A percentile compares a stretch with the other conserved stretches of the same genome.
These are phyloP conservation scores for Paraphoma sp. DNA, from an alignment of 2,329 filamentous ascomycete species.

Conservation along the genomic window DNA sequence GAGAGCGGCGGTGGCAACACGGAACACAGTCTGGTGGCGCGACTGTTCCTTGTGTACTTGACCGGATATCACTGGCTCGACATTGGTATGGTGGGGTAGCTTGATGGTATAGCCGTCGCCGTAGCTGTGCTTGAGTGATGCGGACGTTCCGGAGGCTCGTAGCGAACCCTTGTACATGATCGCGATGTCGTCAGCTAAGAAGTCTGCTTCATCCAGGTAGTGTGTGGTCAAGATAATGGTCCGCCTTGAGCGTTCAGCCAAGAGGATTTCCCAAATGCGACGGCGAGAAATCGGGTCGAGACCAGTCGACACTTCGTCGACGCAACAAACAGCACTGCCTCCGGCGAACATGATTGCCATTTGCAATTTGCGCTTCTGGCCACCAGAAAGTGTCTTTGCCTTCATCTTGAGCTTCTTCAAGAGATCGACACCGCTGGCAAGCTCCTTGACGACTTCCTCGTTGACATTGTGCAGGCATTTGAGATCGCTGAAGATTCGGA, in stretches of 20 bases:
- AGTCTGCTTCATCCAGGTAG: constrained; percentile 48
- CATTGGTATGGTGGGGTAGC: constrained; percentile 17
- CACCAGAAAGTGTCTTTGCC: constrained; percentile 80
- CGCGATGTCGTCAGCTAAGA: constrained; percentile 5
- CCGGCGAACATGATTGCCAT: constrained; percentile 93
- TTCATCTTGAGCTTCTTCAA: constrained; percentile 72
- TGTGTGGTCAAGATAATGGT: constrained; percentile 89
- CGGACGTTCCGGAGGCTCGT: constrained; percentile 79
- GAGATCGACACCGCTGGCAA: constrained; percentile 69
- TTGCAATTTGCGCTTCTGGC: constrained; percentile 89
- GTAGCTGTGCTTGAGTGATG: constrained; percentile 77
- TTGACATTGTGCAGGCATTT: constrained; percentile 35
- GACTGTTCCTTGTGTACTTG: constrained; percentile 48
- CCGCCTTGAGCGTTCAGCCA: constrained; percentile 77
- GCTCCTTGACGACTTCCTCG: constrained; percentile 57
- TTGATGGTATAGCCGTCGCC: constrained; percentile 72
- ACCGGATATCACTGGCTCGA: constrained; percentile 17
- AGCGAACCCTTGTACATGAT: constrained; percentile 69
- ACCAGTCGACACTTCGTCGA: constrained; percentile 87
- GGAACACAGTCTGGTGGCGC: constrained; percentile 77
- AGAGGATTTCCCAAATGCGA: constrained; percentile 90
- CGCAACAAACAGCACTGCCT: constrained; percentile 81
- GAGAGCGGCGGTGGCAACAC: constrained; percentile 69
- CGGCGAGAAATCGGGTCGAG: constrained; percentile 83
- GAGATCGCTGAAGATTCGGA: constrained; percentile 36